Percentiles rank a stretch among this genome's conserved stretches.
phyloP scores from a whole-genome alignment of 2,329 filamentous ascomycete genomes.

The Diplocarpon rosae region DNA sequence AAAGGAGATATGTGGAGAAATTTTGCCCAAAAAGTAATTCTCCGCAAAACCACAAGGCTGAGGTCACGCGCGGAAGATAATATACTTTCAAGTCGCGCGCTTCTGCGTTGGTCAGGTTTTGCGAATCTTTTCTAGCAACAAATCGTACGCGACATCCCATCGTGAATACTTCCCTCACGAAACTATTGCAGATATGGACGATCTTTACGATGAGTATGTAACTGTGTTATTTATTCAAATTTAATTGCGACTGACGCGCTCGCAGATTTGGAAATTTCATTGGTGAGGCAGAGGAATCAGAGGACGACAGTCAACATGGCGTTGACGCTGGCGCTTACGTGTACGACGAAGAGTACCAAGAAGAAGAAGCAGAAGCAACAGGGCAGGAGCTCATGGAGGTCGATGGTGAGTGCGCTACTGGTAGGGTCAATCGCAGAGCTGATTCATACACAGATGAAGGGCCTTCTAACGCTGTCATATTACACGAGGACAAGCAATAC shows the following conservation, averaged over 20 bases:
- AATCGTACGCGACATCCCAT: slow-evolving; percentile 9
- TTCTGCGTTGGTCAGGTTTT: background rate
- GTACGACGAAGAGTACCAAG: slow-evolving; percentile 65
- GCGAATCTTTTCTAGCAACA: background rate
- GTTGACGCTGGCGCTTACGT: slow-evolving; percentile 66
- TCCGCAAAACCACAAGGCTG: too few species aligned
- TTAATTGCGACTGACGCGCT: slow-evolving; percentile 13
- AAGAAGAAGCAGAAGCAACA: slow-evolving; percentile 48
- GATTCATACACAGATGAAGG: slow-evolving; percentile 49
- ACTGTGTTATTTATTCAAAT: slow-evolving; percentile 3
- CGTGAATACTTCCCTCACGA: slow-evolving; percentile 1
- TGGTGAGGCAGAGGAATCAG: slow-evolving; percentile 81
- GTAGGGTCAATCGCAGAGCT: slow-evolving; percentile 13
- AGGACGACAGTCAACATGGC: slow-evolving; percentile 72
- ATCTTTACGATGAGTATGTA: slow-evolving; percentile 86
- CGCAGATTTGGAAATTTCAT: slow-evolving; percentile 94
- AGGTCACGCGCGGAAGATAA: too few species aligned
- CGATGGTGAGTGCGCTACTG: slow-evolving; percentile 48
- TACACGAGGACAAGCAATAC: slow-evolving; percentile 99
- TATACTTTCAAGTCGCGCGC: too few species aligned
- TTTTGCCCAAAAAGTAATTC: too few species aligned
- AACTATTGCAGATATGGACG: slow-evolving; percentile 55
- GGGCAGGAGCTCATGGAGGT: slow-evolving; percentile 89
- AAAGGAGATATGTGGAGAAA: too few species aligned
- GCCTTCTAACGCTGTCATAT: slow-evolving; percentile 89